phyloP scores from a whole-genome alignment of 352 stramenopile genomes.

The Thalassiosira delicatula region DNA sequence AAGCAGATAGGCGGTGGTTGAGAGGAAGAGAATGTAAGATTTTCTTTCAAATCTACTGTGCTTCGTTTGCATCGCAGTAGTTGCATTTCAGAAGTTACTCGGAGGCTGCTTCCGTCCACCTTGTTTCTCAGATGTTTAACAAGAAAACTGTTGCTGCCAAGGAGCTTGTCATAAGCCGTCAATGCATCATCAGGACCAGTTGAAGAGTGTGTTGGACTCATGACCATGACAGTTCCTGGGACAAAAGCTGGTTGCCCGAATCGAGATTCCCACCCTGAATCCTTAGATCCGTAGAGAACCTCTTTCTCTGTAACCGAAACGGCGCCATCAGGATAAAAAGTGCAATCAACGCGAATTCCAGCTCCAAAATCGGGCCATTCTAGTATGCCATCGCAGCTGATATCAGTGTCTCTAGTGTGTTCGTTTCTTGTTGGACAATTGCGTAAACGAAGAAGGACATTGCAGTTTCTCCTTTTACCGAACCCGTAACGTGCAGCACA shows the following conservation, averaged over 20 bases:
- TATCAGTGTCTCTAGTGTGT: constrained; percentile 22
- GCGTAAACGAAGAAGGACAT: constrained; percentile 77
- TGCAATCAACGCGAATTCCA: constrained; percentile 55
- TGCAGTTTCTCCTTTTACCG: constrained; percentile 66
- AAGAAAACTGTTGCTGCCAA: constrained; percentile 70
- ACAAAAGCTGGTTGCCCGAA: constrained; percentile 84
- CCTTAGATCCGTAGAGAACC: constrained; percentile 81
- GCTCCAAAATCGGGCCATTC: constrained; percentile 84
- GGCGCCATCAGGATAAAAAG: constrained; percentile 71
- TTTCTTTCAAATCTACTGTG: constrained; percentile 16
- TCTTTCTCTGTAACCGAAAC: constrained; percentile 75
- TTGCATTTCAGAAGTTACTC: constrained; percentile 77
- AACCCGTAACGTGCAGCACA: constrained; percentile 82
- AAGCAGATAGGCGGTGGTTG: constrained; percentile 77
- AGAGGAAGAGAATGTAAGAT: constrained; percentile 40
- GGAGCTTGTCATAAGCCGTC: constrained; percentile 75
- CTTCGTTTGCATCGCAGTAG: constrained; percentile 58
- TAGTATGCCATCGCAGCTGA: constrained; percentile 69
- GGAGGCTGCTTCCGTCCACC: constrained; percentile 68
- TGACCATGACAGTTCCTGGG: constrained; percentile 66
- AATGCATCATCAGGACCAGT: constrained; percentile 30
- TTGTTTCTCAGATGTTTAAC: constrained; percentile 72
- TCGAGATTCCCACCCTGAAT: constrained; percentile 82
- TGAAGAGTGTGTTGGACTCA: constrained; percentile 57
- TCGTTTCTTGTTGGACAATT: constrained; percentile 21